Conservation (phyloP, 805 yeast genomes). For the Tetrapisispora nanseiensis region DNA sequence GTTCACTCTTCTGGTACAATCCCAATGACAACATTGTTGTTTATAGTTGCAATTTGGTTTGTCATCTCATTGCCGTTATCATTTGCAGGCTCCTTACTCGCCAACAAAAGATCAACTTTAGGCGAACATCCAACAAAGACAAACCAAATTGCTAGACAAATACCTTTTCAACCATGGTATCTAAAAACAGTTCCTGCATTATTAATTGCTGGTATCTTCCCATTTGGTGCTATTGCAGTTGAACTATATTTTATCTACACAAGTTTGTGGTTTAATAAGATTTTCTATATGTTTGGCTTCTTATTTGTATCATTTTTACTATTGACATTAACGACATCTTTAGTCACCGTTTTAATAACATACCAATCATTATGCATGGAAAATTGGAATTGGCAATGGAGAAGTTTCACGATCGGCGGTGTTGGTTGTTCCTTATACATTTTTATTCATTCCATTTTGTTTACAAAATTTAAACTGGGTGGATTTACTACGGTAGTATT, state of each 20-base stretch:
- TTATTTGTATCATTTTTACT: constrained; percentile 78
- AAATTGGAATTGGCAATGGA: constrained; percentile 97
- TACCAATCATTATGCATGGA: constrained; percentile 83
- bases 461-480: constrained; percentile 59
- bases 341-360: constrained; percentile 69
- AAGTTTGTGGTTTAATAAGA: constrained; percentile 87
- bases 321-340: constrained; percentile 69
- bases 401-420: constrained; percentile 82
- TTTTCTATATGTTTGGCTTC: constrained; percentile 97
- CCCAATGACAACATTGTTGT: constrained; percentile 82
- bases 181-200: constrained; percentile 57
- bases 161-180: constrained; percentile 85
- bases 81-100: constrained; percentile 69
- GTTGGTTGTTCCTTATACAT: constrained; percentile 81
- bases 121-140: constrained; percentile 71
- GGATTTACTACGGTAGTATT: constrained; percentile 69
- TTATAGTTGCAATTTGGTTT: constrained; percentile 77
- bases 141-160: constrained; percentile 93
- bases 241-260: constrained; percentile 89
- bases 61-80: constrained; percentile 77
- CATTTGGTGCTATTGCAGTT: constrained; percentile 89
- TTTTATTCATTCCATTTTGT: constrained; percentile 69
- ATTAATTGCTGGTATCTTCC: constrained; percentile 79
- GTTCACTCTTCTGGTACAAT: constrained; percentile 88
- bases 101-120: constrained; percentile 49